phyloP scores from a whole-genome alignment of 73 alveolate species.

The Paramecium primaurelia region DNA sequence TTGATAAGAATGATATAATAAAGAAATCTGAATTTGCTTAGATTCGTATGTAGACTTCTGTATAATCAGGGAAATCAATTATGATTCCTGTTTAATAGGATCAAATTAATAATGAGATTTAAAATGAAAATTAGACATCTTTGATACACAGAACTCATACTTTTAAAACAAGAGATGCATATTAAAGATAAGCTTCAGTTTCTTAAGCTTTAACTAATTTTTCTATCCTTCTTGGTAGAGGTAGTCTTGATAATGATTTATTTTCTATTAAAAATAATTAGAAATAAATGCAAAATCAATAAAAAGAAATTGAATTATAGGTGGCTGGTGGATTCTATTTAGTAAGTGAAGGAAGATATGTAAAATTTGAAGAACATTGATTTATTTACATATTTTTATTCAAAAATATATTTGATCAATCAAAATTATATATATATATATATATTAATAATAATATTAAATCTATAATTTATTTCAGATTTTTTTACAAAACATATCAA shows the following conservation, averaged over 20 bases:
- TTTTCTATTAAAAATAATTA: not conserved
- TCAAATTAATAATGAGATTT: not conserved
- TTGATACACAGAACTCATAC: not conserved
- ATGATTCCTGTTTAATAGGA: not conserved
- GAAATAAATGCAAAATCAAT: not conserved
- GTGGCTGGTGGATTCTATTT: not conserved
- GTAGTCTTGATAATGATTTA: not conserved
- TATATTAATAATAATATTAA: not conserved
- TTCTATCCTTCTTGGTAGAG: not conserved
- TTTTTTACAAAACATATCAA: constrained; percentile 41
- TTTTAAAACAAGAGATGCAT: not conserved
- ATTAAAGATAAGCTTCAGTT: not conserved
- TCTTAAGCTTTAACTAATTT: not conserved
- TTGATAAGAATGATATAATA: not conserved
- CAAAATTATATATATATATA: not conserved
- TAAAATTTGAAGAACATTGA: not conserved
- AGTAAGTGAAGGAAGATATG: constrained; percentile 36
- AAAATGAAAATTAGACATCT: not conserved
- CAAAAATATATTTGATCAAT: not conserved
- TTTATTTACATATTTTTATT: not conserved
- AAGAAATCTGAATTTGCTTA: not conserved
- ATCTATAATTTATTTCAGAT: not conserved
- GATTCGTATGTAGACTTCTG: not conserved
- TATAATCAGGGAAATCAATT: not conserved
- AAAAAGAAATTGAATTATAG: not conserved